Conservation (phyloP, 2,329 filamentous ascomycete genomes). For the Bipolaris zeicola region DNA sequence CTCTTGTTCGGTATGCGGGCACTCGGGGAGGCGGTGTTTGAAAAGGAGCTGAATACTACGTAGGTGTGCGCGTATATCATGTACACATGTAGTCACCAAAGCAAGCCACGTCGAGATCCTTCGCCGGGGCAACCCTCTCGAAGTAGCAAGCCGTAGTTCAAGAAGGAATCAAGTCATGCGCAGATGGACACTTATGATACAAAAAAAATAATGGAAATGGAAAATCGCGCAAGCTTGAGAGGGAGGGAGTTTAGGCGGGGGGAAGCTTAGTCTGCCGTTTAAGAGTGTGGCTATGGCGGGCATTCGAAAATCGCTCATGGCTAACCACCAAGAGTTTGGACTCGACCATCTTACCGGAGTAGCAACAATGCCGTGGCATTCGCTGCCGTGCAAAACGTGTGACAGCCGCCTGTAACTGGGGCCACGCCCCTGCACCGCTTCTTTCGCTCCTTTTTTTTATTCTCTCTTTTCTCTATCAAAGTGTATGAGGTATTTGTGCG, state of each 20-base stretch:
- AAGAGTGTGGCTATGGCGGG: constrained; percentile 25
- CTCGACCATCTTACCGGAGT: constrained; percentile 12
- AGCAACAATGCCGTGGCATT: constrained; percentile 19
- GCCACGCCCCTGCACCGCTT: constrained; percentile 16
- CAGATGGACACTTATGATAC: no score
- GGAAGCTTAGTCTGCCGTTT: constrained; percentile 11
- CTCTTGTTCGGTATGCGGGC: not conserved
- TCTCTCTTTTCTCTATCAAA: not conserved
- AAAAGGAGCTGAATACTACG: no score
- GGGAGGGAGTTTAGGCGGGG: not conserved
- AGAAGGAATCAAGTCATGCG: not conserved
- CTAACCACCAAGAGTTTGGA: constrained; percentile 33
- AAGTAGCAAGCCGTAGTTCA: constrained; percentile 1
- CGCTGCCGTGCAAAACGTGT: constrained; percentile 9
- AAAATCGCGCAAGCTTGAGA: constrained; percentile 10
- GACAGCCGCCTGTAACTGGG: constrained; percentile 9
- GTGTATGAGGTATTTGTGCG: constrained; percentile 33
- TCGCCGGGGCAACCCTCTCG: not conserved
- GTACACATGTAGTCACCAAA: not conserved
- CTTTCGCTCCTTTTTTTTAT: not conserved
- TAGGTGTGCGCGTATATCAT: no score
- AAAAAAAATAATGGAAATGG: not conserved
- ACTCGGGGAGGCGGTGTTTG: no score
- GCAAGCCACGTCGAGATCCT: not conserved
- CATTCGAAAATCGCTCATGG: constrained; percentile 31